Base-by-base conservation (phyloP, 371 early-diverging fungal species). In the Mortierella sp. region DNA sequence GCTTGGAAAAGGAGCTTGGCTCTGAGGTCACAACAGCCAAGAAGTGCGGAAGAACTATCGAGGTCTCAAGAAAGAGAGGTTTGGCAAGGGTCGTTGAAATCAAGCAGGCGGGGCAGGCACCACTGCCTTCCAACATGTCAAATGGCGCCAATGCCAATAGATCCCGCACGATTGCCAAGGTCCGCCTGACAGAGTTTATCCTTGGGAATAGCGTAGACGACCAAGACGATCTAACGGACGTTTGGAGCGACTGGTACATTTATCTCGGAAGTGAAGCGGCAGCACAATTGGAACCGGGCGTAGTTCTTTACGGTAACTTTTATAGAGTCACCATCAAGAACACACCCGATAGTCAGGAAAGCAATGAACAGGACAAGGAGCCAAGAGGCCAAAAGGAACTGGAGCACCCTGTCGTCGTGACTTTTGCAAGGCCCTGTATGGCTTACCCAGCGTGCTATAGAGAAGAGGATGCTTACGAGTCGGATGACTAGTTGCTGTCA, bases 261-360 rank as follows among this genome's bases (percentile, higher is more conserved):
- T 47, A 48, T 37, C n/a, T 76, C 29, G 37, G 56, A 16, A 19
- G 6, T 5, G 56, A 57, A 1, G 53, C 61, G 9, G 72, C 72
- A 4, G 43, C 16, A 1, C 58, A 57, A 2, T n/a, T 76, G 21
- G 21, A 56, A 12, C 12, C 26, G 16, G 72, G 65, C 11, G 61
- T 55, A 1, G 52, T 76, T 2, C 19, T 76, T 5, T 57, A 67
- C 52, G 77, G 77, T 1, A 68, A 67, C 45, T 76, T 76, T 30
- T 76, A 53, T 25, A 64, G 9, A 37, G 9, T 9, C 37, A 37
- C 9, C 3, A 9, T 37, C 5, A 37, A 37, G 9, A 5, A 9
- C 37, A 37, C 37, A 9, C 9, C 37, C 9, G 9, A 9, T 37
- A 9, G 37, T 9, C 5, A 37, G 37, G 37, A 37, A 37, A 9